Conservation (phyloP, 805 yeast species). For the Metschnikowia reukaufii region DNA sequence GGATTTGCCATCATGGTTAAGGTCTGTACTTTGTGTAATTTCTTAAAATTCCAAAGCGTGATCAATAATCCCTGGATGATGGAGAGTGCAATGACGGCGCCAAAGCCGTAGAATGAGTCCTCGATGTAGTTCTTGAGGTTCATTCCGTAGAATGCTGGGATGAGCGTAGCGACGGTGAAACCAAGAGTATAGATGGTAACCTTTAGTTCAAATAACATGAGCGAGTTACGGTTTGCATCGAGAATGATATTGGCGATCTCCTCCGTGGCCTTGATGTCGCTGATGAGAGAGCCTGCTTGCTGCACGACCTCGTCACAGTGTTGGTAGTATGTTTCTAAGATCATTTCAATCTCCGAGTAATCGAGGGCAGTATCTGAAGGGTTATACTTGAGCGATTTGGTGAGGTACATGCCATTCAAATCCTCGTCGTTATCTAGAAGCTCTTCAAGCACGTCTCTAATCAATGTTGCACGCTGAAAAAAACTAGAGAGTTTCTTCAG, state of each 20-base stretch:
- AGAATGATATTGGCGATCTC: constrained; percentile 89
- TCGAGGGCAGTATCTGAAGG: constrained; percentile 27
- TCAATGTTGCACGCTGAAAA: constrained; percentile 71
- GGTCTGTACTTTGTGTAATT: constrained; percentile 60
- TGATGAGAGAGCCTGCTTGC: constrained; percentile 77
- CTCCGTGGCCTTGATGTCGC: constrained; percentile 86
- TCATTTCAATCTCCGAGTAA: constrained; percentile 79
- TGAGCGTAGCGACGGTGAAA: constrained; percentile 75
- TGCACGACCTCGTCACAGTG: constrained; percentile 94
- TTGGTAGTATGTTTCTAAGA: constrained; percentile 83
- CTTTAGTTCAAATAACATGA: constrained; percentile 83
- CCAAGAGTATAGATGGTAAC: constrained; percentile 84
- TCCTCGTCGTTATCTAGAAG: constrained; percentile 85
- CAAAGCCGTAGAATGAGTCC: constrained; percentile 64
- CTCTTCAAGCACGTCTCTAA: constrained; percentile 81
- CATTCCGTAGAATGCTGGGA: constrained; percentile 92
- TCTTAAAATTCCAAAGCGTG: constrained; percentile 55
- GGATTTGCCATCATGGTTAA: constrained; percentile 54
- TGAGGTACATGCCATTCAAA: constrained; percentile 73
- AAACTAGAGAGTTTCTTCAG: constrained; percentile 71
- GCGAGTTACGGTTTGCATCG: constrained; percentile 86
- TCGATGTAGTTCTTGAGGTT: constrained; percentile 76
- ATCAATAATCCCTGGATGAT: constrained; percentile 53
- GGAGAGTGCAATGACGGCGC: constrained; percentile 52
- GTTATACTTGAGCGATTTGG: constrained; percentile 35